Conservation (phyloP, 176 grass and related monocot species). For the Stipa capillata region DNA sequence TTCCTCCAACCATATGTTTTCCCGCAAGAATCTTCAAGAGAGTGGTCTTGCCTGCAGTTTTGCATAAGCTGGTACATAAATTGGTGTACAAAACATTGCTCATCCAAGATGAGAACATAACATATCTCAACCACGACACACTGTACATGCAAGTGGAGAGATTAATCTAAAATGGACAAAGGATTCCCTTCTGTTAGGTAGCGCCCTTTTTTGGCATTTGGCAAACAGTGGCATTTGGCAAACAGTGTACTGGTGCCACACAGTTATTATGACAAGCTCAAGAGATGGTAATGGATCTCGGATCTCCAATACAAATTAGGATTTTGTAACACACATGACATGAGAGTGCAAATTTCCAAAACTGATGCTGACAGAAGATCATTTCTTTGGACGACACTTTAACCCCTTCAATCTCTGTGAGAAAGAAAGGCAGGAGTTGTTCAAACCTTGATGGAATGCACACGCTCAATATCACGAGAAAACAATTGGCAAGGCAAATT, state of each 20-base stretch:
- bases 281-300: background rate
- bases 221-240: no score
- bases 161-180: background rate
- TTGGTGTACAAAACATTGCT: background rate
- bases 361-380: background rate
- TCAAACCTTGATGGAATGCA: background rate
- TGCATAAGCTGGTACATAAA: constrained; percentile 1
- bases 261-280: background rate
- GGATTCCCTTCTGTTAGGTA: background rate
- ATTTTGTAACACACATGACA: background rate
- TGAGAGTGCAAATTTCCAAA: background rate
- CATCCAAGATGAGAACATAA: background rate
- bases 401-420: background rate
- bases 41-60: constrained; percentile 86
- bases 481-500: background rate
- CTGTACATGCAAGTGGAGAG: background rate
- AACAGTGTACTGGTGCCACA: background rate
- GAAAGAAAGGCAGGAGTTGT: background rate
- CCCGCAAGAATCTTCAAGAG: constrained; percentile 92
- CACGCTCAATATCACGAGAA: background rate
- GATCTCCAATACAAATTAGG: background rate
- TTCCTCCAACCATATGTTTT: constrained; percentile 97
- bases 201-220: background rate
- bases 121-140: background rate
- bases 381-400: background rate